These are phyloP conservation scores for Zymoseptoria brevis DNA, from an alignment of 2,329 filamentous ascomycete genomes.

Conservation along the genomic window DNA sequence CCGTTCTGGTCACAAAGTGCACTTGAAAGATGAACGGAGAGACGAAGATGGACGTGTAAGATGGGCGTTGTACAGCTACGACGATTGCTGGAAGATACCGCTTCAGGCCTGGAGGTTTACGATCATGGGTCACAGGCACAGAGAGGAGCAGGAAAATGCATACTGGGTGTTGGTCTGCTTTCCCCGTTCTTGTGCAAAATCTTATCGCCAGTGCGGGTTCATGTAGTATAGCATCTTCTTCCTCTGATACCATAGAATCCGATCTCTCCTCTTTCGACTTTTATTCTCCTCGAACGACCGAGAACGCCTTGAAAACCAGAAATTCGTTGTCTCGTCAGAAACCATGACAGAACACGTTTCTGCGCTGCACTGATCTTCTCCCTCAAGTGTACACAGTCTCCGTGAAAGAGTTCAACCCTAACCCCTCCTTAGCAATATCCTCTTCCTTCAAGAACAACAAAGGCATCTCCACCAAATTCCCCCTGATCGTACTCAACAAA, in stretches of 20 bases:
- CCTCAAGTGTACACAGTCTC: conserved; percentile 1
- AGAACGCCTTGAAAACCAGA: neutral
- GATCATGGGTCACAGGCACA: no score
- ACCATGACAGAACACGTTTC: no score
- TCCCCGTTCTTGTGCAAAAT: neutral
- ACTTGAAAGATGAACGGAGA: no score
- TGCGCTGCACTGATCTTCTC: neutral
- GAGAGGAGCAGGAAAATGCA: neutral
- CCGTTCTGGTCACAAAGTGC: no score
- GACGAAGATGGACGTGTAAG: neutral
- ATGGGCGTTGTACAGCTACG: neutral
- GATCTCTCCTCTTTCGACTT: neutral
- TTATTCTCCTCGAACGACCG: neutral
- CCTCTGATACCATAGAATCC: neutral
- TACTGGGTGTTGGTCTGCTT: neutral
- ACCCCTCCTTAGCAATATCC: conserved; percentile 79
- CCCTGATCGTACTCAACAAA: conserved; percentile 66
- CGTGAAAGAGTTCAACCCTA: conserved; percentile 74
- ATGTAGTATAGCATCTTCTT: neutral
- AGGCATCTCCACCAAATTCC: conserved; percentile 94
- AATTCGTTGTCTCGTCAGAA: no score
- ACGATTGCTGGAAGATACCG: no score
- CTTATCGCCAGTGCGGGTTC: neutral
- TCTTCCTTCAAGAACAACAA: conserved; percentile 75
- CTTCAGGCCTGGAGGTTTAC: neutral